Conservation (phyloP, 1,284 basidiomycete genomes). For the Trichosporon sp. region DNA sequence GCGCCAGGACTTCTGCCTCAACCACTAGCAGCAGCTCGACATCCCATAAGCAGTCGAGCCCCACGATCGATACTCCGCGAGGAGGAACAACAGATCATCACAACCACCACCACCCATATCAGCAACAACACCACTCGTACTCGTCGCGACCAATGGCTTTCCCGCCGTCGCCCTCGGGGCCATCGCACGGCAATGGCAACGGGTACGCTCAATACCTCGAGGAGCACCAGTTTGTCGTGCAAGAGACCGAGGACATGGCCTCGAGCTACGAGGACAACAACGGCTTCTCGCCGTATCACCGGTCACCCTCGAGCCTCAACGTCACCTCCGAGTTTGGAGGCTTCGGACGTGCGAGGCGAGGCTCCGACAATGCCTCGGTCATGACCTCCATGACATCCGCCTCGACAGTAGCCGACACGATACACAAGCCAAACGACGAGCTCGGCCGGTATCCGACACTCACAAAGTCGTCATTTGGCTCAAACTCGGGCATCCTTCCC, state of each 20-base stretch:
- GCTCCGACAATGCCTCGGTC: constrained; percentile 33
- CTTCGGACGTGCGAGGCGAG: constrained; percentile 13
- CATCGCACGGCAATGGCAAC: background rate
- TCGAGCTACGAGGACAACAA: background rate
- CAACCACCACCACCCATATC: no score
- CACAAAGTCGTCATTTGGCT: constrained; percentile 1
- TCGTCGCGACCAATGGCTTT: background rate
- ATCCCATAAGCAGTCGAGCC: constrained; percentile 1
- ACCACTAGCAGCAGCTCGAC: background rate
- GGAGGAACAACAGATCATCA: background rate
- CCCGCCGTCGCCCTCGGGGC: background rate
- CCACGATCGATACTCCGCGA: background rate
- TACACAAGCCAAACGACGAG: constrained; percentile 25
- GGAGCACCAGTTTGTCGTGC: background rate
- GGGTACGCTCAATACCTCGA: background rate
- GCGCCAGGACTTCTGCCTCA: constrained; percentile 4
- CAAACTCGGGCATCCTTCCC: background rate
- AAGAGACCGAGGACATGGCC: background rate
- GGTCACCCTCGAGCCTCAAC: background rate
- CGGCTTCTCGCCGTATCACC: background rate
- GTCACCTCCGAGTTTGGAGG: constrained; percentile 26
- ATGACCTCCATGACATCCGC: constrained; percentile 25
- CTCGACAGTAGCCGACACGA: constrained; percentile 12
- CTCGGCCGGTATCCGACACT: constrained; percentile 35
- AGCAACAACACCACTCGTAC: background rate